phyloP scores from a whole-genome alignment of 2,329 filamentous ascomycete species.

The Paradendryphiella salina region DNA sequence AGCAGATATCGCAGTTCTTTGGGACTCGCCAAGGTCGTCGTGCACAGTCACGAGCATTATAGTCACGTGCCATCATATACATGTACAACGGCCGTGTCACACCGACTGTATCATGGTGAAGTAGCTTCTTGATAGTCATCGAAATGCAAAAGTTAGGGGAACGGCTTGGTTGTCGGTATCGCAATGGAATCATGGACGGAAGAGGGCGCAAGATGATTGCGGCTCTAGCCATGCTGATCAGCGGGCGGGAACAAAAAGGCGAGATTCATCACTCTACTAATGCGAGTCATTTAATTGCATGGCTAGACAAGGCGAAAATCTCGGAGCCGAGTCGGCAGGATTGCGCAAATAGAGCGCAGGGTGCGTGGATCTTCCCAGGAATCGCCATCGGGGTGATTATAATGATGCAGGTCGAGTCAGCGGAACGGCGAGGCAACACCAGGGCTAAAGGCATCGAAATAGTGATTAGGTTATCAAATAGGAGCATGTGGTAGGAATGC shows the following conservation, averaged over 20 bases:
- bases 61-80: neutral
- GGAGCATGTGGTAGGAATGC: no score
- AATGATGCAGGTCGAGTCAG: no score
- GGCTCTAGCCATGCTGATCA: slow-evolving; percentile 17
- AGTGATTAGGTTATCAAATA: neutral
- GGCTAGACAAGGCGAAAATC: neutral
- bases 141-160: neutral
- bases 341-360: no score
- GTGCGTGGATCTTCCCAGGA: no score
- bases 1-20: no score
- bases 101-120: neutral
- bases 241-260: slow-evolving; percentile 4
- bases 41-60: neutral
- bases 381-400: no score
- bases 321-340: neutral
- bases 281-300: slow-evolving; percentile 1
- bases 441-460: no score
- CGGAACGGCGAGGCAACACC: no score
- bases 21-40: neutral
- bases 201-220: slow-evolving; percentile 5
- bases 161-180: neutral
- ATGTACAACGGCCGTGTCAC: neutral
- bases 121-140: neutral
- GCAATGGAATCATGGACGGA: neutral
- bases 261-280: neutral